phyloP scores from a whole-genome alignment of 2,329 filamentous ascomycete genomes.

The Fusarium mexicanum region DNA sequence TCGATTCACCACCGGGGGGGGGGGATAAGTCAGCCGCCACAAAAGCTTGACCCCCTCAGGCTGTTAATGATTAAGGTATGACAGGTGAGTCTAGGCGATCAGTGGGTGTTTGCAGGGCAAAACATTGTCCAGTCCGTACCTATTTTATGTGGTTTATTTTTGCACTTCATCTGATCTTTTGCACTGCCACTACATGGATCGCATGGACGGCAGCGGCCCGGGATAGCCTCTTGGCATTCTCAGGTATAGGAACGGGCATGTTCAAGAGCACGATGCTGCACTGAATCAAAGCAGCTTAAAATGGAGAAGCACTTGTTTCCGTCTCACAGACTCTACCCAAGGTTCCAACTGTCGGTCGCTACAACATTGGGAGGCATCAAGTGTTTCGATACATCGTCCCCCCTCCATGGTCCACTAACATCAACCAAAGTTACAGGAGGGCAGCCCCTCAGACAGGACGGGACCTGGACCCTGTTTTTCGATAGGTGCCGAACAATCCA shows the following conservation, averaged over 20 bases:
- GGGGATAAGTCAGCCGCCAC: neutral
- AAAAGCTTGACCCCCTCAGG: neutral
- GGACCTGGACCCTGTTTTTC: slow-evolving; percentile 3
- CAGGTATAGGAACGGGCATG: neutral
- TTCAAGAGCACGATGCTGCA: neutral
- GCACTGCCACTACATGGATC: slow-evolving; percentile 31
- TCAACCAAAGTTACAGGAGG: slow-evolving; percentile 17
- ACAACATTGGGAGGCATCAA: neutral
- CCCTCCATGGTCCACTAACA: neutral
- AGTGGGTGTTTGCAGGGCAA: neutral
- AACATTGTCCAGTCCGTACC: neutral
- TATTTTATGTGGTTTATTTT: neutral
- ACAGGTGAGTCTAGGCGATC: neutral
- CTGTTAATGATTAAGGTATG: neutral
- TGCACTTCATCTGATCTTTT: slow-evolving; percentile 7
- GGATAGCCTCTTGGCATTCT: slow-evolving; percentile 24
- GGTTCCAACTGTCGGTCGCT: neutral
- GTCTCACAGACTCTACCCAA: neutral
- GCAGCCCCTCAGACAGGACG: neutral
- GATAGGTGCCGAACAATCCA: slow-evolving; percentile 1
- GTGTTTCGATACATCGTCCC: neutral
- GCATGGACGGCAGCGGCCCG: slow-evolving; percentile 26
- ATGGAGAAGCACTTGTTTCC: neutral
- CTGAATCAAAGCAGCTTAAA: neutral
- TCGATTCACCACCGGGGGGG: neutral